Percentiles rank a stretch among this genome's conserved stretches.
Evolutionary conservation across 2,329 filamentous ascomycete genomes (phyloP).

Genomic region (Diaporthe nobilis): DNA sequence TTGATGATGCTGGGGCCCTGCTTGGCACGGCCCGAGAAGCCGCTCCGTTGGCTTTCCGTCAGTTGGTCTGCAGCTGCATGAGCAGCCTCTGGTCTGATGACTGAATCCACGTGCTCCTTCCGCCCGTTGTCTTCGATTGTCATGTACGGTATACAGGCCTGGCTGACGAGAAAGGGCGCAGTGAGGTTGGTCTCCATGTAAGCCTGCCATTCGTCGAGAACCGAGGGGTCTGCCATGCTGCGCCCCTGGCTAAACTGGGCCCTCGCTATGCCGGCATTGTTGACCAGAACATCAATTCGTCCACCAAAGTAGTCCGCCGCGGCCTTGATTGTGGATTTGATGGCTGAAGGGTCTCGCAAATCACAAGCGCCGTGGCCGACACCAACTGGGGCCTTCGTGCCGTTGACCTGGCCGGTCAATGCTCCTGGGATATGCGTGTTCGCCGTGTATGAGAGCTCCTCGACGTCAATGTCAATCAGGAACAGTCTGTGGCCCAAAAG

Average conservation of each 20-base stretch:
- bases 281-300: conserved; percentile 56
- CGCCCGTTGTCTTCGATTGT: conserved; percentile 45
- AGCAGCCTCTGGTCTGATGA: conserved; percentile 37
- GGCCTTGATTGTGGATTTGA: conserved; percentile 53
- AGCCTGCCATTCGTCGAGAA: conserved; percentile 60
- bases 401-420: conserved; percentile 44
- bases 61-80: conserved; percentile 20
- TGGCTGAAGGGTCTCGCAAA: conserved; percentile 54
- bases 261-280: conserved; percentile 54
- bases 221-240: conserved; percentile 60
- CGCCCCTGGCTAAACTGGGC: conserved; percentile 59
- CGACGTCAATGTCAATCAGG: conserved; percentile 58
- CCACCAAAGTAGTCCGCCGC: conserved; percentile 54
- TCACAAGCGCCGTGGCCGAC: conserved; percentile 57
- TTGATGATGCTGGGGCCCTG: conserved; percentile 56
- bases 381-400: background rate
- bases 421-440: conserved; percentile 49
- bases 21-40: conserved; percentile 15
- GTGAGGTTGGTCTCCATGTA: conserved; percentile 63
- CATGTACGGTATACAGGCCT: conserved; percentile 64
- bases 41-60: conserved; percentile 11
- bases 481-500: conserved; percentile 59
- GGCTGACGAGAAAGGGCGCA: conserved; percentile 59
- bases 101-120: conserved; percentile 31
- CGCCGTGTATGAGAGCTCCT: conserved; percentile 55